Conservation (phyloP, 345 rosid genomes). For the Eucalyptus erythrocorys region DNA sequence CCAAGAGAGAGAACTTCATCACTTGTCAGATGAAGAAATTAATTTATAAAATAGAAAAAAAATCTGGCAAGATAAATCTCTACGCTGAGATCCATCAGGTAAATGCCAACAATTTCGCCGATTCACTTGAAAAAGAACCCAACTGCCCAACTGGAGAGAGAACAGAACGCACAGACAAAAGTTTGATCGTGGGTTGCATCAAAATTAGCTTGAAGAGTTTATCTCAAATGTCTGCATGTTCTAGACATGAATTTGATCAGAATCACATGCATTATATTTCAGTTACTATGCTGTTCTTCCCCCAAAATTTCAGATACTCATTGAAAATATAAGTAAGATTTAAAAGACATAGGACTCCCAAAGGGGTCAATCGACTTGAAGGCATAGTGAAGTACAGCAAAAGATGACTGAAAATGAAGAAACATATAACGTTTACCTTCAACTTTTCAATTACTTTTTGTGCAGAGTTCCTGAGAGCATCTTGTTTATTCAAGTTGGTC, state of each 20-base stretch:
- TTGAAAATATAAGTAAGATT: neutral
- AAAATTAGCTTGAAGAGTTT: neutral
- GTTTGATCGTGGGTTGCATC: neutral
- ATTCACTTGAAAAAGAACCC: neutral
- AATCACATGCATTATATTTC: neutral
- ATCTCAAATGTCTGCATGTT: neutral
- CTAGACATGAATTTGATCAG: neutral
- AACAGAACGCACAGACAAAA: neutral
- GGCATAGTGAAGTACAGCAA: neutral
- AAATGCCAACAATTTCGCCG: neutral
- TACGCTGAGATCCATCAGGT: neutral
- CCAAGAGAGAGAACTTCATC: neutral
- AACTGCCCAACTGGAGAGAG: neutral
- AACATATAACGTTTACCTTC: constrained; percentile 36
- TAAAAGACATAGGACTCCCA: neutral
- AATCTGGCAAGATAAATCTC: neutral
- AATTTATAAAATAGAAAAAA: neutral
- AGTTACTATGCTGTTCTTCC: neutral
- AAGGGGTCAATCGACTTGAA: neutral
- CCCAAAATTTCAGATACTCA: neutral
- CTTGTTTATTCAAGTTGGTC: constrained; percentile 42
- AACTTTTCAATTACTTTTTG: constrained; percentile 24
- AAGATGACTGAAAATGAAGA: neutral
- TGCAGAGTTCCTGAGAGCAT: constrained; percentile 45
- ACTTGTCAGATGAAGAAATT: neutral